Base-by-base conservation (phyloP, 345 rosid species). In the Luvunga scandens region DNA sequence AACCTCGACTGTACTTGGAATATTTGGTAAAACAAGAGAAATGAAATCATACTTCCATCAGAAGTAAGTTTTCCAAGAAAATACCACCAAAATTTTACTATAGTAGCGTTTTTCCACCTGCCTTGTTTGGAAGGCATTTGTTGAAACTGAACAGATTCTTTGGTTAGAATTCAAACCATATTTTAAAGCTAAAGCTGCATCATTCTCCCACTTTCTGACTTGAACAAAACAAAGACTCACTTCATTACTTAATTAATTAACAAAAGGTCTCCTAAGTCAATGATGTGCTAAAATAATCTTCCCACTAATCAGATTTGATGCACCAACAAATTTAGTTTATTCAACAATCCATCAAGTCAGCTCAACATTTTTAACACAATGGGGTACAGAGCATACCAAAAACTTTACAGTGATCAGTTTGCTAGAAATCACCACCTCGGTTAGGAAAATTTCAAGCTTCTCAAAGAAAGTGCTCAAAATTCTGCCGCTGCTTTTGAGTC, bases 121-220 rank as follows among this genome's bases (percentile, higher is more conserved):
- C 48, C 1, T 72, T n/a, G 9, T 22, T 28, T 22, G 39, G 62
- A 53, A 21, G 73, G 60, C 45, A 34, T 24, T 34, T n/a, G 50
- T 6, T 82, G 55, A 48, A 22, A 53, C 1, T 82, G 56, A 60
- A 22, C 39, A 78, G 16, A 79, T 76, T 71, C 55, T 62, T 73
- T 77, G 64, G 31, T 55, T 55, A 42, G 57, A 53, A 24, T 74
- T 55, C 22, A 19, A 61, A 38, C 62, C 34, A 34, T 81, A 62
- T 34, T 81, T 81, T 73, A 77, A 48, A 77, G 22, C 66, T 42
- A 18, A 5, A 50, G 65, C 77, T 70, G 71, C 42, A 76, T 83
- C 79, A 80, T 78, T 57, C 28, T 80, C 78, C 84, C 84, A 78
- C 85, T 80, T 80, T 69, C 82, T 69, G 60, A 72, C 1, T 30